Percentiles rank a stretch among this genome's conserved stretches.
phyloP scores from a whole-genome alignment of 257 asterid genomes.

The Ilex aquifolium region DNA sequence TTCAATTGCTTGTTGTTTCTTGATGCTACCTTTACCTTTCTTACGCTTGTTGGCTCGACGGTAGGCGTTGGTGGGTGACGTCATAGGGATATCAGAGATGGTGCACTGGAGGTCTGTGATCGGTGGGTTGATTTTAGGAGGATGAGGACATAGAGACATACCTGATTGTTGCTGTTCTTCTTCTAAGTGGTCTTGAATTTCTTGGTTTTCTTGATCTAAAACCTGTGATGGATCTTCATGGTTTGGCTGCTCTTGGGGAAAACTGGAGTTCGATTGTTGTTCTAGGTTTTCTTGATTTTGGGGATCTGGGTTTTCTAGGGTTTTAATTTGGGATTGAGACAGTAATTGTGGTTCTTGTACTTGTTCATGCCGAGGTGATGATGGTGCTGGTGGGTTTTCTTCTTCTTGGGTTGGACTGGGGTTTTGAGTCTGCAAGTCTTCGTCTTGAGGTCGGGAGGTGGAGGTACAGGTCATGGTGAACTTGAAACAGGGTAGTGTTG shows the following conservation, averaged over 20 bases:
- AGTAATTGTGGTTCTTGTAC: constrained; percentile 4
- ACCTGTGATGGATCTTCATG: neutral
- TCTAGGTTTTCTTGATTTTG: constrained; percentile 21
- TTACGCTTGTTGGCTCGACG: constrained; percentile 36
- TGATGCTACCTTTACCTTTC: constrained; percentile 40
- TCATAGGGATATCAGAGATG: constrained; percentile 14
- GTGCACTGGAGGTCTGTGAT: constrained; percentile 17
- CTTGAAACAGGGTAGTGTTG: neutral
- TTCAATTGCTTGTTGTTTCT: constrained; percentile 47
- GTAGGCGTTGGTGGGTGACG: constrained; percentile 23
- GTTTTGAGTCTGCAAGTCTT: neutral
- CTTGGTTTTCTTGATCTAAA: neutral
- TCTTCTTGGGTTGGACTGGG: neutral
- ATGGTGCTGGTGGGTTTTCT: neutral
- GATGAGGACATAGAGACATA: constrained; percentile 15
- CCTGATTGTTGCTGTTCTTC: neutral
- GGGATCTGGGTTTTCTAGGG: constrained; percentile 9
- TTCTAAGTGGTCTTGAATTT: neutral
- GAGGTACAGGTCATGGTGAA: constrained; percentile 14
- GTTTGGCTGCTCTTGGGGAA: neutral
- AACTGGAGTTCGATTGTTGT: neutral
- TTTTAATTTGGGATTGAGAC: constrained; percentile 9
- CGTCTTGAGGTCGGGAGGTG: neutral
- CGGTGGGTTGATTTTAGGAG: constrained; percentile 15
- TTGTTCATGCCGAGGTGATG: constrained; percentile 1